Percentiles rank a stretch among this genome's conserved stretches.
These are phyloP conservation scores for Aspergillus texensis DNA, from an alignment of 2,329 filamentous ascomycete species.

Conservation along the genomic window DNA sequence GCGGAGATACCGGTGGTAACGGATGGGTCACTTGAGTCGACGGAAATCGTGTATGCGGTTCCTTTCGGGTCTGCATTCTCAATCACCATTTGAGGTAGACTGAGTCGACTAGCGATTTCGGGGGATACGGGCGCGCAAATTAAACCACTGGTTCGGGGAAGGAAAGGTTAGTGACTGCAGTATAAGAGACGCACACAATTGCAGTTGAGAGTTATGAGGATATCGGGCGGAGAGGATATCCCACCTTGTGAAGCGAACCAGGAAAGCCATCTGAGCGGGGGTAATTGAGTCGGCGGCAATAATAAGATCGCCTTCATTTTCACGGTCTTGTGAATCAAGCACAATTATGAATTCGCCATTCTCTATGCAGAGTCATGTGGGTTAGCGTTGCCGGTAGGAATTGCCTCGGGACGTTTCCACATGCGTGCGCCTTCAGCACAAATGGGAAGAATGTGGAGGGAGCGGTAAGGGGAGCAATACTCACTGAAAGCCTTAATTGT, in stretches of 20 bases:
- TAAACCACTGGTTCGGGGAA: constrained; percentile 64
- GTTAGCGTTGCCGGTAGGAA: constrained; percentile 10
- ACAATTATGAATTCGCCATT: constrained; percentile 93
- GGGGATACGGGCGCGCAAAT: constrained; percentile 85
- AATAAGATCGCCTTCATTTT: constrained; percentile 98
- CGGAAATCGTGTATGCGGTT: constrained; percentile 89
- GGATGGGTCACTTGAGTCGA: constrained; percentile 73
- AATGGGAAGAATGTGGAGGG: not conserved
- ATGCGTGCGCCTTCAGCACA: not conserved
- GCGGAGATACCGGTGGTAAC: constrained; percentile 90
- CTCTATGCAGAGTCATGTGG: constrained; percentile 47
- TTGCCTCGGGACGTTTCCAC: not conserved
- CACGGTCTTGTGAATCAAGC: constrained; percentile 86
- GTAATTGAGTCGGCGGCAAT: constrained; percentile 86
- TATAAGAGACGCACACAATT: not conserved
- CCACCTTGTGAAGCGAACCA: constrained; percentile 80
- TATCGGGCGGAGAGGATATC: not conserved
- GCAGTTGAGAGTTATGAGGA: not conserved
- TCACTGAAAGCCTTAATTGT: constrained; percentile 46
- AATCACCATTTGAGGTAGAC: constrained; percentile 88
- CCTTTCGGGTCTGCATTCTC: constrained; percentile 78
- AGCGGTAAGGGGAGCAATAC: constrained; percentile 15
- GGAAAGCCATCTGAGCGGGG: constrained; percentile 89
- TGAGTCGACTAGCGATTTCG: constrained; percentile 68
- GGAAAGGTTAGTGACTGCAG: not conserved